Base-by-base conservation (phyloP, 2,329 filamentous ascomycete species). In the Nemania diffusa region DNA sequence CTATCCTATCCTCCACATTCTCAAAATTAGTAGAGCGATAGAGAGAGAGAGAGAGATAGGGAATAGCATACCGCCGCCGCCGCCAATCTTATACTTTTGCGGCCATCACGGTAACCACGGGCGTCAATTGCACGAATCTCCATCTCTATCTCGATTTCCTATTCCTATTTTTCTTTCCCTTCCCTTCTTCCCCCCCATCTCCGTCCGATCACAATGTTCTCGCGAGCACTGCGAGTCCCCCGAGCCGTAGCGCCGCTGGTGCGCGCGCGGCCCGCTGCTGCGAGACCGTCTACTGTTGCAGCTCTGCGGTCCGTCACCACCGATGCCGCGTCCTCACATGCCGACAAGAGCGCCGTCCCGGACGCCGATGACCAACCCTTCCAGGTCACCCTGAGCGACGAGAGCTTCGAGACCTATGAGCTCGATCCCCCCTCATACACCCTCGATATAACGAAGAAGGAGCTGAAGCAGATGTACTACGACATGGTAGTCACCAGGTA, bases 381-480 rank as follows among this genome's bases (percentile, higher is more conserved):
- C 86, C 89, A 91, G 78, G 89, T 99, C 80, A 91, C 90, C 78
- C 91, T 99, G 81, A 97, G 93, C 81, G 93, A 97, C 81, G 95
- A 98, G 91, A 95, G 93, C 85, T 99, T 98, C 85, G 96, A 99
- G 89, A 97, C 96, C 66, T 99, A 98, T 85, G 94, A 97, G 87
- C 89, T 99, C 80, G 96, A 99, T 84, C 94, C 95, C 75, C 96
- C 96, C 73, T 86, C 93, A 66, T 97, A 97, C 87, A 94, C 92
- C 71, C 85, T 99, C 75, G 87, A 97, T 77, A 92, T 94, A 72
- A 98, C 95, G 78, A 99, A 99, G 91, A 94, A 92, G 84, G 92
- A 98, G 85, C 86, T 99, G 81, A 98, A 97, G 90, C 88, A 97
- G 87, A 98, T 98, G 91, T 99, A 99, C 89, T 91, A 91, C 82